Base-by-base conservation (phyloP, 169 alveolate genomes). In the Eimeria sp. region DNA sequence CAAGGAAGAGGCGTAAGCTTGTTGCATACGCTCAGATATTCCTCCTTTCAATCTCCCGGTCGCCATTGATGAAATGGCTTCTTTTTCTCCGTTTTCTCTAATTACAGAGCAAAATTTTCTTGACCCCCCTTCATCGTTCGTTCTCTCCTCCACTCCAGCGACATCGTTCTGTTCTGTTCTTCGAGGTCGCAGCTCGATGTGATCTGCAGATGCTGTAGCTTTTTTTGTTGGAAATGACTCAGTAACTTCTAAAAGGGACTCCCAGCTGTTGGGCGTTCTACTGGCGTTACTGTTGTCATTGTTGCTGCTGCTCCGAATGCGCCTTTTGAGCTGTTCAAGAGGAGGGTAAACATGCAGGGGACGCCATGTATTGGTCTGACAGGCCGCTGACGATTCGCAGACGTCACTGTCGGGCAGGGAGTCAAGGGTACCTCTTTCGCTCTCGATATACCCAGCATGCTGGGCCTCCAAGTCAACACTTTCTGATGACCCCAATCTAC, bases 331-430 rank as follows among this genome's bases (percentile, higher is more conserved):
- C 14, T 45, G 58, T 16, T 5, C 63, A 0, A 86, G 40, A 30
- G 92, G 58, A 30, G 91, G 91, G 45, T 61, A 86, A 16, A 86
- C 92, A 45, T 34, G 61, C 16, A 57, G n/a, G 2, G 92, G 80
- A 3, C 30, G 51, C 70, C 34, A 45, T 18, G n/a, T 30, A 5
- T 25, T 63, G 30, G 40, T 54, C 40, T 86, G 80, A 40, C 78
- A 27, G 14, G 80, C 76, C 5, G 67, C 80, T 40, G 78, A 58
- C 14, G 80, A n/a, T 70, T 86, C 92, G 63, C 92, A 86, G 45
- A 22, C n/a, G 70, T 86, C 92, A 70, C 92, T 86, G 14, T 86
- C 92, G 18, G 92, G 92, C 40, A 86, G 43, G 6, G 92, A 86
- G 49, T 86, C 92, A 11, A 86, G 58, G 14, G 92, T 86, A 16